Evolutionary conservation across 805 yeast genomes (phyloP).

Genomic region (Lipomyces kockii): DNA sequence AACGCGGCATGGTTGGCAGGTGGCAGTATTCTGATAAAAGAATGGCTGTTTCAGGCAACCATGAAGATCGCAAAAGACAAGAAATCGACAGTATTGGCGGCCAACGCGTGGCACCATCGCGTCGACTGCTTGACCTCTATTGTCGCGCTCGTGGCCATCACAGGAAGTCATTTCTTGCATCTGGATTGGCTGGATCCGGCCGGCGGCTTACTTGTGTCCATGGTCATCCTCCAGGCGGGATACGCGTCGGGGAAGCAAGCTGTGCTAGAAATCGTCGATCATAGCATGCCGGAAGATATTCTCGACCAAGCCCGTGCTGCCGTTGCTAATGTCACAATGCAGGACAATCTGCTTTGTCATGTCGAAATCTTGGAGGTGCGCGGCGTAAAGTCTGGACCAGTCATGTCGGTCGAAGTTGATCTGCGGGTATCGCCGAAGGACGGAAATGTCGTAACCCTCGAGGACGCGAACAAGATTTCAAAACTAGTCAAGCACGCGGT

Average conservation of each 20-base stretch:
- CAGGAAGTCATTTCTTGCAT: conserved; percentile 78
- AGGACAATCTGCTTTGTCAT: not conserved
- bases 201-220: conserved; percentile 88
- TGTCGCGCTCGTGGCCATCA: conserved; percentile 86
- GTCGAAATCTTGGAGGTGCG: conserved; percentile 24
- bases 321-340: not conserved
- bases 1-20: conserved; percentile 97
- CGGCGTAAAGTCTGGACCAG: conserved; percentile 34
- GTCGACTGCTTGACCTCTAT: conserved; percentile 90
- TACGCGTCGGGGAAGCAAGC: conserved; percentile 71
- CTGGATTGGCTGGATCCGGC: conserved; percentile 87
- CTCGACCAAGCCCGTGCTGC: conserved; percentile 18
- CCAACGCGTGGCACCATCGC: conserved; percentile 99
- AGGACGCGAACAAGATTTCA: conserved; percentile 26
- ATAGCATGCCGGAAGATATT: conserved; percentile 39
- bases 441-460: conserved; percentile 12
- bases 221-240: conserved; percentile 83
- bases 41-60: conserved; percentile 84
- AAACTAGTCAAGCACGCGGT: conserved; percentile 7
- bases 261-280: conserved; percentile 76
- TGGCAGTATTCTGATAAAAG: conserved; percentile 84
- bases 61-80: conserved; percentile 74
- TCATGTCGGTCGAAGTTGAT: conserved; percentile 27
- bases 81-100: conserved; percentile 86
- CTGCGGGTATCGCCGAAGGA: conserved; percentile 13